Base-by-base conservation (phyloP, 2,329 filamentous ascomycete genomes). In the Arthroderma sp. region DNA sequence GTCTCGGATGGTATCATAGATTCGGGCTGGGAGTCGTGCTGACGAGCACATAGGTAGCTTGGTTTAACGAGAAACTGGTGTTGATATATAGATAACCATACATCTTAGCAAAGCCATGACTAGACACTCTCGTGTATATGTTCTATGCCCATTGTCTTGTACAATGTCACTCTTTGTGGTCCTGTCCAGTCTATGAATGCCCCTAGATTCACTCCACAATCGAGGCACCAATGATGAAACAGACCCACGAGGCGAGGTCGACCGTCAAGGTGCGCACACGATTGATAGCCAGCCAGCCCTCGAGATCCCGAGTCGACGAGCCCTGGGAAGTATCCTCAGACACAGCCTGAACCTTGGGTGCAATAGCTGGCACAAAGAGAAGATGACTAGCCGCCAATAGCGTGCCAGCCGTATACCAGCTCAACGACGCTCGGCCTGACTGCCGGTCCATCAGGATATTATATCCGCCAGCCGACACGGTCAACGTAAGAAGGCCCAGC, bases 261-360 rank as follows among this genome's bases (percentile, higher is more conserved):
- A 58, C 58, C 21, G 56, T 19, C 54, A 55, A 44, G 23, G 56
- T 53, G 33, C 61, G 55, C 13, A 63, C 41, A 11, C 58, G 44
- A 56, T 63, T 59, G 28, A 61, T 43, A n/a, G 44, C n/a, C 35
- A 63, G 47, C 60, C 61, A 61, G 17, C 25, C 51, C 11, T 33
- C 19, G 49, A 62, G 41, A 8, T 57, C 59, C 31, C 43, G 47
- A 33, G 37, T 53, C n/a, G 51, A 25, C 37, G 43, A 35, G 13
- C 37, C 58, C n/a, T 39, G 39, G 31, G 21, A 17, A n/a, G 41
- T 37, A 23, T 56, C 57, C 28, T 57, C 56, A n/a, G 59, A 39
- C 6, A 61, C 60, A 44, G 56, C 35, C 5, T 56, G 54, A 19
- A 62, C 55, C 25, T 55, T 58, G 43, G 28, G 53, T 37, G 52